Conservation (phyloP, 1,139 yeast species). For the Geotrichum carabidarum region DNA sequence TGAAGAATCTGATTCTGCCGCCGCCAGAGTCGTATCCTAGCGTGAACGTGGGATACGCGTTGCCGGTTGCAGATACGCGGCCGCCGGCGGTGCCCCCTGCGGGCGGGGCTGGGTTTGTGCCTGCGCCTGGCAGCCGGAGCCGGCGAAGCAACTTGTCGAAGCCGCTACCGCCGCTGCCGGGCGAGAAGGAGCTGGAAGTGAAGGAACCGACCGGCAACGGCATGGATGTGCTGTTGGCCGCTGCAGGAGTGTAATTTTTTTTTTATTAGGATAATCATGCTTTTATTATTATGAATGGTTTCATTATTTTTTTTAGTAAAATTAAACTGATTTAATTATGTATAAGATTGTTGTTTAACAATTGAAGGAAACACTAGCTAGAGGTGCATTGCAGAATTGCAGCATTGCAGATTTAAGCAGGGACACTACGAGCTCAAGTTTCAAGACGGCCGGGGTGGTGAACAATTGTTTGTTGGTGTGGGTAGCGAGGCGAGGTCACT, state of each 20-base stretch:
- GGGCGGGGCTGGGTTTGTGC: slow-evolving; percentile 17
- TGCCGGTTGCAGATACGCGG: slow-evolving; percentile 31
- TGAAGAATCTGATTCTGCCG: slow-evolving; percentile 7
- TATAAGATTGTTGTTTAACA: too few species aligned
- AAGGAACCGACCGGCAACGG: slow-evolving; percentile 23
- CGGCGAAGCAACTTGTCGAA: slow-evolving; percentile 22
- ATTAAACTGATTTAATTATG: too few species aligned
- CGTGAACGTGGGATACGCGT: slow-evolving; percentile 2
- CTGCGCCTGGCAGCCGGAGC: not conserved
- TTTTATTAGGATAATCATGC: not conserved
- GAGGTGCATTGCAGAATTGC: too few species aligned
- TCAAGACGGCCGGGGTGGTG: too few species aligned
- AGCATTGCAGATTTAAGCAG: too few species aligned
- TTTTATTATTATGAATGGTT: not conserved
- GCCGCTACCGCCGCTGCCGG: slow-evolving; percentile 36
- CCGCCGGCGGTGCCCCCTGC: slow-evolving; percentile 30
- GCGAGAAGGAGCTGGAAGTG: slow-evolving; percentile 16
- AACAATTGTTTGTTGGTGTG: too few species aligned
- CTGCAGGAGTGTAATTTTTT: slow-evolving; percentile 31
- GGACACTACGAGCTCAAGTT: too few species aligned
- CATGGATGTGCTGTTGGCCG: slow-evolving; percentile 34
- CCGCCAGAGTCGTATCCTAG: slow-evolving; percentile 30
- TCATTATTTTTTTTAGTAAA: not conserved
- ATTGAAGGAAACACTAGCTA: too few species aligned
- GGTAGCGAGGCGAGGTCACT: too few species aligned